phyloP scores from a whole-genome alignment of 108 stramenopile genomes.

The Licmophora abbreviata region DNA sequence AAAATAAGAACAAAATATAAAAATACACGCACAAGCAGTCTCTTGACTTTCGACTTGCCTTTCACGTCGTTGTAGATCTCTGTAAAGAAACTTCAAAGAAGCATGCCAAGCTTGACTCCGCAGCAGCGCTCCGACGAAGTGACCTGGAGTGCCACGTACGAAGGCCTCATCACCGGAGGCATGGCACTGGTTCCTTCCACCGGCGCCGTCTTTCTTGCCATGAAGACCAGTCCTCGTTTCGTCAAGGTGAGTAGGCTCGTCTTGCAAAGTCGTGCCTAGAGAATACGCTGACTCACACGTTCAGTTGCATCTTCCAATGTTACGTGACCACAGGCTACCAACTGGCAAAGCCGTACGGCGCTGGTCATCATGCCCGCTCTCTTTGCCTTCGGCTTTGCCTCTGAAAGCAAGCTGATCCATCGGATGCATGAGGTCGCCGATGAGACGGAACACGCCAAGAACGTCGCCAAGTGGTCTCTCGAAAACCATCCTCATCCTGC shows the following conservation, averaged over 20 bases:
- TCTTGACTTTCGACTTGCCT: too few species aligned
- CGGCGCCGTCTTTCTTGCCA: slow-evolving; percentile 18
- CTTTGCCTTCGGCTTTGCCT: slow-evolving; percentile 55
- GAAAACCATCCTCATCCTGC: slow-evolving; percentile 25
- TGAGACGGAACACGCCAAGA: slow-evolving; percentile 45
- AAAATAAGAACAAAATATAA: too few species aligned
- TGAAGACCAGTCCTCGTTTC: slow-evolving; percentile 26
- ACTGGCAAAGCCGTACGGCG: slow-evolving; percentile 45
- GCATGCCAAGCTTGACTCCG: slow-evolving; percentile 33
- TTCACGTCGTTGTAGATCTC: too few species aligned
- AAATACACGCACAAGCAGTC: too few species aligned
- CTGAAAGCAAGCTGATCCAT: slow-evolving; percentile 53
- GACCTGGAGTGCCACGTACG: slow-evolving; percentile 36
- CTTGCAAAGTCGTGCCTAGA: too few species aligned
- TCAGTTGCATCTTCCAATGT: too few species aligned
- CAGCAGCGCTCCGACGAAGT: slow-evolving; percentile 36
- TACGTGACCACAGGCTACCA: slow-evolving; percentile 14
- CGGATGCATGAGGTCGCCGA: slow-evolving; percentile 66
- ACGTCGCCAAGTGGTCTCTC: slow-evolving; percentile 68
- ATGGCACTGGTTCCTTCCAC: slow-evolving; percentile 44
- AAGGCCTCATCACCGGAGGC: slow-evolving; percentile 43
- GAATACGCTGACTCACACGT: too few species aligned
- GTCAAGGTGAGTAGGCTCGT: slow-evolving; percentile 33
- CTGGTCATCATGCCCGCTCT: slow-evolving; percentile 65
- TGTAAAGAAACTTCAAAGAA: slow-evolving; percentile 4